Conservation (phyloP, 2,329 filamentous ascomycete genomes). For the Diplocarpon rosae region DNA sequence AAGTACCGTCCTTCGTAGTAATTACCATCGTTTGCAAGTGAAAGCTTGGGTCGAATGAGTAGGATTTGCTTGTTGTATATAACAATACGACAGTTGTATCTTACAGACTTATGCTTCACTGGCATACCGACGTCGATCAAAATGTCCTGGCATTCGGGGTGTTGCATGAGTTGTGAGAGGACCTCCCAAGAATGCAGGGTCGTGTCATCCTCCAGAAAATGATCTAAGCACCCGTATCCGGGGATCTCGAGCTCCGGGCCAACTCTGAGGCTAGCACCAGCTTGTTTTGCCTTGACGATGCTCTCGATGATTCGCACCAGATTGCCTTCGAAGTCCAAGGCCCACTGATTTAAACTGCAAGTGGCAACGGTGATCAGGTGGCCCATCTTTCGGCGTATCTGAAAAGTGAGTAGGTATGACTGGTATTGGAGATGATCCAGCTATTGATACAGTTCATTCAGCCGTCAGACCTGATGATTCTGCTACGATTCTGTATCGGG, state of each 20-base stretch:
- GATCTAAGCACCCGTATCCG: conserved; percentile 44
- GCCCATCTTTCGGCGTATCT: neutral
- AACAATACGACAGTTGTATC: conserved; percentile 57
- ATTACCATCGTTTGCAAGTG: conserved; percentile 60
- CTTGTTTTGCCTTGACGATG: conserved; percentile 42
- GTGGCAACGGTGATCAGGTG: conserved; percentile 3
- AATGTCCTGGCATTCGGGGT: conserved; percentile 52
- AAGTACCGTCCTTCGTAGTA: conserved; percentile 34
- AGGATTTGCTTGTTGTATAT: conserved; percentile 51
- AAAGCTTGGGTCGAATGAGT: conserved; percentile 58
- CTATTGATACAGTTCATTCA: too few species aligned
- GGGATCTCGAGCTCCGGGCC: conserved; percentile 33
- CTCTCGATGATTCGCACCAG: conserved; percentile 46
- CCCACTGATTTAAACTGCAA: conserved; percentile 11
- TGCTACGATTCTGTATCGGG: too few species aligned
- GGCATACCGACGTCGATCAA: conserved; percentile 54
- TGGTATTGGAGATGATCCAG: too few species aligned
- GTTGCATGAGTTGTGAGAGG: conserved; percentile 46
- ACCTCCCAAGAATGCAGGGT: conserved; percentile 52
- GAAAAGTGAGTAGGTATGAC: too few species aligned
- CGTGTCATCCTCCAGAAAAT: conserved; percentile 33
- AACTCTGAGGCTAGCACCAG: conserved; percentile 44
- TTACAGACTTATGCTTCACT: conserved; percentile 41
- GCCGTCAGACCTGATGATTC: too few species aligned
- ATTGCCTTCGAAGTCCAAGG: conserved; percentile 50